Base-by-base conservation (phyloP, 2,329 filamentous ascomycete species). In the Ophiostoma populinum region DNA sequence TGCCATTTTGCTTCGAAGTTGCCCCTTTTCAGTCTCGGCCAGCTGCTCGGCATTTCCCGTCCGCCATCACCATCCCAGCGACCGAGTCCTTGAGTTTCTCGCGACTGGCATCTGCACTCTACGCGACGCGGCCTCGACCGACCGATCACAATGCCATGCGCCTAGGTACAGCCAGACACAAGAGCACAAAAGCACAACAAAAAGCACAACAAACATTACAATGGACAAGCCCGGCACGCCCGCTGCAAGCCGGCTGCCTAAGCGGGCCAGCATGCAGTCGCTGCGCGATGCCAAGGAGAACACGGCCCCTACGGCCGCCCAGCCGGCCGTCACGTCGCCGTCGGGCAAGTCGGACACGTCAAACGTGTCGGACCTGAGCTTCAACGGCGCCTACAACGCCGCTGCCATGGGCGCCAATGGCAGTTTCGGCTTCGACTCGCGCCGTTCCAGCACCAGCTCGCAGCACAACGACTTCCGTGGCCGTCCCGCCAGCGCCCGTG, bases 391-490 rank as follows among this genome's bases (percentile, higher is more conserved):
- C 10, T 15, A 12, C 15, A 25, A 24, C 10, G 24, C 19, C 5
- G 24, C 16, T n/a, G 28, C 15, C 7, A 24, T 16, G 10, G 32
- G 32, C 34, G 6, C 11, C 25, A 21, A n/a, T 6, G 15, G 16
- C 20, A 20, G 30, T 7, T 24, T 26, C 9, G 36, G 36, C 17
- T 25, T 32, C 13, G 24, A 26, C 18, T 40, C 35, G 17, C 47
- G 43, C 26, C 46, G 49, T 8, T 36, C 37, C 11, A 49, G 48
- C 42, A 35, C 44, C 7, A 45, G 40, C 17, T 45, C 43, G 11
- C 40, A 42, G 24, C 39, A 42, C 27, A 42, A 42, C 11, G 49
- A 49, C 24, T 8, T 10, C 13, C 7, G 33, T 33, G 36, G 38
- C 36, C 34, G 36, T 32, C 29, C 28, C 13, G 16, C 21, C 13